A percentile compares a stretch with the other conserved stretches of the same genome.
These are phyloP conservation scores for Hypomyces perniciosus DNA, from an alignment of 2,329 filamentous ascomycete genomes.

Conservation along the genomic window DNA sequence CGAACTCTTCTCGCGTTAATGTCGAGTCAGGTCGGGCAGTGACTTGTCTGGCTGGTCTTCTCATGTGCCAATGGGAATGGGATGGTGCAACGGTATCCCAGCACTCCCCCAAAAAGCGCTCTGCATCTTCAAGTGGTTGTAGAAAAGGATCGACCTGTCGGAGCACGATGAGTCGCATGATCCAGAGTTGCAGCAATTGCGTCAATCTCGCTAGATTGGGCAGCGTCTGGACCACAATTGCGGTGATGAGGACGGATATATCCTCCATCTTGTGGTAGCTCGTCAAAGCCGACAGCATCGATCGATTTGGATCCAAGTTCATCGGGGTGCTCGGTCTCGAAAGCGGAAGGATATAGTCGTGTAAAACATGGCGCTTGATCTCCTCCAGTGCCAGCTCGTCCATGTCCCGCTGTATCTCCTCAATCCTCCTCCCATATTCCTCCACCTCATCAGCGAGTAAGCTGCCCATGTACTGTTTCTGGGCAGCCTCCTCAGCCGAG, in stretches of 20 bases:
- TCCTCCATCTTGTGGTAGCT: conserved; percentile 74
- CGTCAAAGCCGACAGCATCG: conserved; percentile 36
- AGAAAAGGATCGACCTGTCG: conserved; percentile 67
- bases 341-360: conserved; percentile 64
- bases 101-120: conserved; percentile 57
- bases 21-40: conserved; percentile 18
- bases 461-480: conserved; percentile 58
- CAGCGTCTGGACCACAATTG: conserved; percentile 82
- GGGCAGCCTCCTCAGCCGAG: conserved; percentile 18
- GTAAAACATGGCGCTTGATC: conserved; percentile 80
- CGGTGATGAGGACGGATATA: conserved; percentile 82
- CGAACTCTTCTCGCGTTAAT: conserved; percentile 42
- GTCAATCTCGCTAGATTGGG: conserved; percentile 72
- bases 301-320: conserved; percentile 23
- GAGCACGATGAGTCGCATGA: conserved; percentile 66
- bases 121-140: conserved; percentile 57
- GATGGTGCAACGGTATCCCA: conserved; percentile 53
- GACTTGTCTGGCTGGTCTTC: neutral
- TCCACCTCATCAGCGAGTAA: conserved; percentile 59
- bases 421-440: conserved; percentile 65
- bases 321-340: conserved; percentile 33
- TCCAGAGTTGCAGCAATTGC: conserved; percentile 71
- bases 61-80: conserved; percentile 13
- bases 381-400: conserved; percentile 72
- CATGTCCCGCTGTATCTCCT: conserved; percentile 65